Evolutionary conservation across 805 yeast species (phyloP).

Genomic region (Vanderwaltozyma verrucispora): DNA sequence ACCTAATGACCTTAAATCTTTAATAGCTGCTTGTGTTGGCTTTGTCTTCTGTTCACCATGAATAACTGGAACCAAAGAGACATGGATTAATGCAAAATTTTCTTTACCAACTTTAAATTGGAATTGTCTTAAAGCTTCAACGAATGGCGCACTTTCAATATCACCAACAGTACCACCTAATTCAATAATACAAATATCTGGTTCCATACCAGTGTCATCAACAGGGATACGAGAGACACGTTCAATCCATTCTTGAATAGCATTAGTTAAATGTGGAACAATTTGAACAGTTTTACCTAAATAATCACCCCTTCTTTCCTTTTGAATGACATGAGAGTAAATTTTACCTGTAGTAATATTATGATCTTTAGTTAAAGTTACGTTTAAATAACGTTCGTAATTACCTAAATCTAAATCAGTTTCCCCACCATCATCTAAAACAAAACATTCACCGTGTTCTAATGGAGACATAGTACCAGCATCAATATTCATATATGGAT

Average conservation of each 20-base stretch:
- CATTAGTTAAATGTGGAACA: slow-evolving; percentile 95
- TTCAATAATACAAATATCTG: slow-evolving; percentile 95
- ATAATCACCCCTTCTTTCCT: slow-evolving; percentile 94
- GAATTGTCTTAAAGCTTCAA: slow-evolving; percentile 97
- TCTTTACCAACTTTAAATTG: slow-evolving; percentile 94
- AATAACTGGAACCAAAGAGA: slow-evolving; percentile 92
- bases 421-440: slow-evolving; percentile 97
- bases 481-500: slow-evolving; percentile 98
- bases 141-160: slow-evolving; percentile 97
- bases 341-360: slow-evolving; percentile 98
- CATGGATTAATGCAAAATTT: slow-evolving; percentile 92
- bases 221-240: slow-evolving; percentile 86
- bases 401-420: slow-evolving; percentile 97
- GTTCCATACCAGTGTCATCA: slow-evolving; percentile 76
- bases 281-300: slow-evolving; percentile 99
- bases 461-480: slow-evolving; percentile 99
- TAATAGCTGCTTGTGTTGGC: slow-evolving; percentile 98
- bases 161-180: slow-evolving; percentile 99
- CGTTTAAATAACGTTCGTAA: slow-evolving; percentile 92
- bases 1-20: slow-evolving; percentile 92
- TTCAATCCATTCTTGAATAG: slow-evolving; percentile 98
- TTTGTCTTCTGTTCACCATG: slow-evolving; percentile 99
- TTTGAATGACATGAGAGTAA: slow-evolving; percentile 86
- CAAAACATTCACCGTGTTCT: slow-evolving; percentile 99
- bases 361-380: slow-evolving; percentile 87